phyloP scores from a whole-genome alignment of 768 basidiomycete genomes.

The Termitomyces sp. region DNA sequence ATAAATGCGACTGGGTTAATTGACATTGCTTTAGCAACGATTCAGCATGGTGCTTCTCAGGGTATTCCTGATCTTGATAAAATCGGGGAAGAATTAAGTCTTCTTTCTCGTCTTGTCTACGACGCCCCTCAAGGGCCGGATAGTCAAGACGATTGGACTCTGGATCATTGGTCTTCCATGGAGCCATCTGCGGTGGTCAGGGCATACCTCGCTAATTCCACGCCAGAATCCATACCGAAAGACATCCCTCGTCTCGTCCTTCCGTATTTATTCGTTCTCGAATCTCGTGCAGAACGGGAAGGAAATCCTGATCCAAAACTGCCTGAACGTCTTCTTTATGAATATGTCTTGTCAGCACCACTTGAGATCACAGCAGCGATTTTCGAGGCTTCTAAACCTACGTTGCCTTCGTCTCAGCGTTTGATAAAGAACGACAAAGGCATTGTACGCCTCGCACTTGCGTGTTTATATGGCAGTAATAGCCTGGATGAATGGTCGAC shows the following conservation, averaged over 20 bases:
- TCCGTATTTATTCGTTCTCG: conserved; percentile 91
- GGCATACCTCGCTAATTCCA: conserved; percentile 74
- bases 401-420: conserved; percentile 61
- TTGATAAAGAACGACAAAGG: conserved; percentile 80
- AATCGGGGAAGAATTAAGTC: conserved; percentile 86
- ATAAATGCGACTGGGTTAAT: conserved; percentile 68
- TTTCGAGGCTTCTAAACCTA: conserved; percentile 91
- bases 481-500: conserved; percentile 66
- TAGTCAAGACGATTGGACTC: conserved; percentile 63
- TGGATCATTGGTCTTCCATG: conserved; percentile 68
- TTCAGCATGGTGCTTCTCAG: conserved; percentile 83
- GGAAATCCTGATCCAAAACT: conserved; percentile 65
- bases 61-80: conserved; percentile 75
- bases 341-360: conserved; percentile 65
- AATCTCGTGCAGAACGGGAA: conserved; percentile 78
- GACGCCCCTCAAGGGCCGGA: conserved; percentile 53
- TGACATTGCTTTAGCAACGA: conserved; percentile 68
- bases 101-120: conserved; percentile 84
- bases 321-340: conserved; percentile 59
- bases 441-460: conserved; percentile 79
- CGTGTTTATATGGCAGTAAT: conserved; percentile 81
- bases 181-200: conserved; percentile 56
- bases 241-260: conserved; percentile 77
- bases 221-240: conserved; percentile 51
- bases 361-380: conserved; percentile 67